Evolutionary conservation across 2,329 filamentous ascomycete genomes (phyloP).

Genomic region (Monosporascus cannonballus): DNA sequence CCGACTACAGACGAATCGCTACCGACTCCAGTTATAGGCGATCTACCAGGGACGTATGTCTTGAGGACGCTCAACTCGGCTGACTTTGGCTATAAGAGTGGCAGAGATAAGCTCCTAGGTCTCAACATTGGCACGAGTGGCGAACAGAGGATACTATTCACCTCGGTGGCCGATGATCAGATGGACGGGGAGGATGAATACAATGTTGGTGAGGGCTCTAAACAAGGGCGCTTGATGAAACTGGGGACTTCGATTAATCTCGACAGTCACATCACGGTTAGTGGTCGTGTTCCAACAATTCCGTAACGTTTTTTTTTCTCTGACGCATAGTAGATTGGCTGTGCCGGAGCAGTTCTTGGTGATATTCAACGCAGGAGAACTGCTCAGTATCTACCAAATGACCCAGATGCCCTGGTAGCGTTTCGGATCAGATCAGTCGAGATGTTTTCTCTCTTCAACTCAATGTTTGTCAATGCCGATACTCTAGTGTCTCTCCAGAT

Average conservation of each 20-base stretch:
- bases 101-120: constrained; percentile 58
- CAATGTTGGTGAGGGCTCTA: constrained; percentile 38
- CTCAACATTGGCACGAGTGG: constrained; percentile 46
- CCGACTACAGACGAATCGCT: not conserved
- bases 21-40: constrained; percentile 23
- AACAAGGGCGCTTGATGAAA: constrained; percentile 59
- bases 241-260: constrained; percentile 67
- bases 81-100: constrained; percentile 66
- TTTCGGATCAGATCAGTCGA: constrained; percentile 60
- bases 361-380: constrained; percentile 67
- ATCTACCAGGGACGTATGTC: constrained; percentile 35
- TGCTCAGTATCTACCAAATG: constrained; percentile 55
- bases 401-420: constrained; percentile 43
- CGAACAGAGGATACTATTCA: constrained; percentile 53
- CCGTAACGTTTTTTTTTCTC: not conserved
- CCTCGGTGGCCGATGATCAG: constrained; percentile 46
- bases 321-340: constrained; percentile 54
- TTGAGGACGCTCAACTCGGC: constrained; percentile 63
- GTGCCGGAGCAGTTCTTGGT: constrained; percentile 78
- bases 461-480: constrained; percentile 76
- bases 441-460: constrained; percentile 63
- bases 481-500: constrained; percentile 81
- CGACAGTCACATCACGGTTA: constrained; percentile 64
- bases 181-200: constrained; percentile 27
- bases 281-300: constrained; percentile 8